phyloP scores from a whole-genome alignment of 805 yeast genomes.

The Metschnikowia continentalis region DNA sequence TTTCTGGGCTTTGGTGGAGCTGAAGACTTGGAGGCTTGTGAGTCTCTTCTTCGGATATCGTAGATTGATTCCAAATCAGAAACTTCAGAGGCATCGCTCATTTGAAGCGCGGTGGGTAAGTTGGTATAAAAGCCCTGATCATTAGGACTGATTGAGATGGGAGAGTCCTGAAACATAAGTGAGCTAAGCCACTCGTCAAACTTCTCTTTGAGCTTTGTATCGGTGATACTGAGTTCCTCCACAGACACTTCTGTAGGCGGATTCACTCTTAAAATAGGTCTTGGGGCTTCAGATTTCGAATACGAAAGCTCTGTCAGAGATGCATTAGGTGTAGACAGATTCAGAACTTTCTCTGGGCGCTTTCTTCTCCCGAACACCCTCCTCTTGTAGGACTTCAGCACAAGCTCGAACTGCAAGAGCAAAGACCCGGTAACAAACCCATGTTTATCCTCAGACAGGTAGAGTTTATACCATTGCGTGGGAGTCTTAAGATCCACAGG shows the following conservation, averaged over 20 bases:
- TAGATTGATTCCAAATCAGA: conserved; percentile 31
- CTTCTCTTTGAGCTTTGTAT: conserved; percentile 1
- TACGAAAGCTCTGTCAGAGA: neutral
- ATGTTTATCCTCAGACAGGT: conserved; percentile 36
- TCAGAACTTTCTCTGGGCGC: conserved; percentile 1
- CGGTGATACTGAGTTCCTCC: conserved; percentile 5
- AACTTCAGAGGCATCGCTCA: conserved; percentile 19
- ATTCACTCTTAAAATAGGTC: conserved; percentile 1
- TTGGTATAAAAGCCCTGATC: conserved; percentile 41
- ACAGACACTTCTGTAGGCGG: conserved; percentile 6
- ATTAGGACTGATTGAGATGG: conserved; percentile 18
- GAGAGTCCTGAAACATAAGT: conserved; percentile 22
- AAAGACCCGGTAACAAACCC: conserved; percentile 48
- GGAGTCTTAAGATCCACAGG: conserved; percentile 21
- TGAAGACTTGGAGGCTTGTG: neutral
- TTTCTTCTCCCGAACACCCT: conserved; percentile 1
- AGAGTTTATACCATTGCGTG: conserved; percentile 43
- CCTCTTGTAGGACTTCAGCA: conserved; percentile 14
- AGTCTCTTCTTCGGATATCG: conserved; percentile 4
- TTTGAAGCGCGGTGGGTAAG: conserved; percentile 12
- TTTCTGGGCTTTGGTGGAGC: neutral
- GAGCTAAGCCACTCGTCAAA: conserved; percentile 27
- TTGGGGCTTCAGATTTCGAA: conserved; percentile 1
- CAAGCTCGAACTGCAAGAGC: conserved; percentile 39
- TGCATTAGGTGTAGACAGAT: neutral